A percentile compares a stretch with the other conserved stretches of the same genome.
Evolutionary conservation across 2,329 filamentous ascomycete genomes (phyloP).

Genomic region (Mariannaea elegans): DNA sequence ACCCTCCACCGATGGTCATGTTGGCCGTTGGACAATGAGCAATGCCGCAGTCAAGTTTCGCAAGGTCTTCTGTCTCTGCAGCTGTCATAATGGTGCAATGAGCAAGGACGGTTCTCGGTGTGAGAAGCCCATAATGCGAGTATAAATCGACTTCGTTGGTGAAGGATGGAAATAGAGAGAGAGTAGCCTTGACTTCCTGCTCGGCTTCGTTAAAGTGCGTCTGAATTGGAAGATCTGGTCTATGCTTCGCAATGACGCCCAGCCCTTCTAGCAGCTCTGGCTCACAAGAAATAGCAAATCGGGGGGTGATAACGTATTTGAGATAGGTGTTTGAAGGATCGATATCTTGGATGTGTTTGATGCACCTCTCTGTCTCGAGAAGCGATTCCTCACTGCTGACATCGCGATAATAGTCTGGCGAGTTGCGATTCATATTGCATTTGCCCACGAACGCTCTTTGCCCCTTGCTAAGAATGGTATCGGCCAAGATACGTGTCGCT

Average conservation of each 20-base stretch:
- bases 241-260: conserved; percentile 58
- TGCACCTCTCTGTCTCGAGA: conserved; percentile 57
- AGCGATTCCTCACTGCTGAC: conserved; percentile 56
- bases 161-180: conserved; percentile 64
- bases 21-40: conserved; percentile 73
- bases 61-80: conserved; percentile 60
- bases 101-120: conserved; percentile 66
- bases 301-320: conserved; percentile 62
- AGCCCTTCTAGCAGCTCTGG: conserved; percentile 62
- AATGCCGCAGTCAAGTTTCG: conserved; percentile 62
- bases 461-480: conserved; percentile 60
- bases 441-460: conserved; percentile 70
- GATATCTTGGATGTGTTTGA: conserved; percentile 55
- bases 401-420: conserved; percentile 64
- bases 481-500: conserved; percentile 65
- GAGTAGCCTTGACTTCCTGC: conserved; percentile 66
- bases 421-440: conserved; percentile 68
- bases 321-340: conserved; percentile 56
- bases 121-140: conserved; percentile 62
- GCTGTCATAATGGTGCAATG: conserved; percentile 72
- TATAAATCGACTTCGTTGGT: conserved; percentile 69
- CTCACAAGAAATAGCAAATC: conserved; percentile 70
- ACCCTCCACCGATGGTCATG: conserved; percentile 69
- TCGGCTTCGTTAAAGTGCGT: conserved; percentile 74
- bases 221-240: conserved; percentile 65